phyloP scores from a whole-genome alignment of 2,329 filamentous ascomycete genomes.

The Seiridium cupressi region DNA sequence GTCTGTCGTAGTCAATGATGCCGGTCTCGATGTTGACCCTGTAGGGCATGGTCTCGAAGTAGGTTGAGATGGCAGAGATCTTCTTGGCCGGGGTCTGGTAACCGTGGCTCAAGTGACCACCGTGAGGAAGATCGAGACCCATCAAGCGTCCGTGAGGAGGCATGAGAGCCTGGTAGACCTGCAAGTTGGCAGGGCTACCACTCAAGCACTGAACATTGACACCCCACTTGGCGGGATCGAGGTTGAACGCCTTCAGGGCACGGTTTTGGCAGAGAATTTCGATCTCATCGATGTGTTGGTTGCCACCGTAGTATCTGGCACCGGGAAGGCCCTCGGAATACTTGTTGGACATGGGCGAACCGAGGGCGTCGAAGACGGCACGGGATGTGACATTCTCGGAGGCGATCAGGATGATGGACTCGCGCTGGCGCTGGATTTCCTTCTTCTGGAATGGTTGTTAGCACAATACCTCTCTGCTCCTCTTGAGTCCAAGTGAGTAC shows the following conservation, averaged over 20 bases:
- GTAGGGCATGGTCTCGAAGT: slow-evolving; percentile 99
- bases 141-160: slow-evolving; percentile 93
- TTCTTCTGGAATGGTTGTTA: slow-evolving; percentile 59
- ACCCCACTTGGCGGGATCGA: slow-evolving; percentile 89
- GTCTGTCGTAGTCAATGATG: slow-evolving; percentile 93
- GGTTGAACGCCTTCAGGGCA: slow-evolving; percentile 86
- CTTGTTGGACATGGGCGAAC: slow-evolving; percentile 96
- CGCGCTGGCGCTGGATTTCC: slow-evolving; percentile 94
- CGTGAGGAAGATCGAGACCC: slow-evolving; percentile 93
- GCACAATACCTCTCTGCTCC: background rate
- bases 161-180: slow-evolving; percentile 98
- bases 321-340: slow-evolving; percentile 99
- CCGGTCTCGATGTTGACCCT: slow-evolving; percentile 85
- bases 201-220: slow-evolving; percentile 96
- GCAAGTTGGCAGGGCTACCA: slow-evolving; percentile 92
- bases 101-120: slow-evolving; percentile 92
- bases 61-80: slow-evolving; percentile 96
- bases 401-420: slow-evolving; percentile 98
- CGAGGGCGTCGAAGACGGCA: slow-evolving; percentile 95
- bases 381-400: slow-evolving; percentile 99
- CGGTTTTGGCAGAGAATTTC: slow-evolving; percentile 93
- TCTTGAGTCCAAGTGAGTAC: slow-evolving; percentile 24
- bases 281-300: slow-evolving; percentile 97
- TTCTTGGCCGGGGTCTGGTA: slow-evolving; percentile 97
- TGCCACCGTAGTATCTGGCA: slow-evolving; percentile 97